Base-by-base conservation (phyloP, 2,329 filamentous ascomycete species). In the Paraphoma chrysanthemicola region DNA sequence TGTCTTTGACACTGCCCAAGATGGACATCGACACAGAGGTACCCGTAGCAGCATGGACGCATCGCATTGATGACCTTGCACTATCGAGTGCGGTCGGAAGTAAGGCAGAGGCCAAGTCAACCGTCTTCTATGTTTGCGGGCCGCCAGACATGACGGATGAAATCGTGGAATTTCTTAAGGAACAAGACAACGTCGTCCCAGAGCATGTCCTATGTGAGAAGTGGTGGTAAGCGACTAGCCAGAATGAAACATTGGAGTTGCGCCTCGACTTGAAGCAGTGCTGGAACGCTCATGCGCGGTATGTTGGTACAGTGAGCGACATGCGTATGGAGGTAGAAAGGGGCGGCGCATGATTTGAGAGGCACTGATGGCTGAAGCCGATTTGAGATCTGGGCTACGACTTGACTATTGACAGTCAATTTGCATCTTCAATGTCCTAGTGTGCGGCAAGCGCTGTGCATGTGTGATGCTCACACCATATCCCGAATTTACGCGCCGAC, bases 131-230 rank as follows among this genome's bases (percentile, higher is more conserved):
- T 62, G 78, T 83, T 6, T 83, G 81, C 55, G 81, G 81, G 1
- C 80, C 81, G 17, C 77, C 78, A 18, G 67, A 65, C 44, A 82
- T 83, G 79, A 82, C 81, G 4, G 81, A 83, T 60, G 70, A 77
- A 42, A 68, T 80, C 45, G 80, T 82, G 4, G 70, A 72, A 6
- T 77, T 75, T 48, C 53, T 82, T 53, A 64, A 68, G 43, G 66
- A 62, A 30, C 75, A 79, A 60, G 63, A 74, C 5, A 73, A 78
- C 8, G 76, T 83, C 62, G 59, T 62, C 18, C 57, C 68, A 16
- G 74, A 76, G 38, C 68, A 72, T 29, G 80, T 83, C 8, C 59
- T 82, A 6, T 82, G 79, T 60, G 81, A 83, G 68, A 83, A 82
- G 66, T 83, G 81, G 81, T 83, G 81, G 81, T 83, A 68, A 48